Base-by-base conservation (phyloP, 345 rosid genomes). In the Sonneratia alba region DNA sequence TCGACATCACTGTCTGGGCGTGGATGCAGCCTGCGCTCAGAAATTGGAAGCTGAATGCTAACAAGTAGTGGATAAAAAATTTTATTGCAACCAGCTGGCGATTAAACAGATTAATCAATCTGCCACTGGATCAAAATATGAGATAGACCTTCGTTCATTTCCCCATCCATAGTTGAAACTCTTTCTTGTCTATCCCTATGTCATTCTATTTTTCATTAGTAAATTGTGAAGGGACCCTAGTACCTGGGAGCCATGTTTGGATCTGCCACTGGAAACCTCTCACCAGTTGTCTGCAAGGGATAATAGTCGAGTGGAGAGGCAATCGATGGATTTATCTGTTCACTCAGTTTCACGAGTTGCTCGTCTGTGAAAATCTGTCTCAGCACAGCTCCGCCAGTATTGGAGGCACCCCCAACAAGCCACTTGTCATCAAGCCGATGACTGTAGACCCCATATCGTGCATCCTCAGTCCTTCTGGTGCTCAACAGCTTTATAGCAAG, bases 331-430 rank as follows among this genome's bases (percentile, higher is more conserved):
- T 88, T 73, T 43, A 94, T 94, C 71, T 77, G 80, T 76, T 79
- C 83, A 56, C 98, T 94, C 76, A 91, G 77, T 75, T 72, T 80
- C 75, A 80, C 85, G 79, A 94, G 67, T 65, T 88, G 89, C 71
- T 89, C 85, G 47, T 94, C 97, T 7, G 85, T 87, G 70, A 94
- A 94, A 32, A 87, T 76, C 75, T 88, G 86, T 73, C 92, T 85
- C 61, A 94, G 95, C 77, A 91, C 91, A 24, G 91, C 97, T 75
- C 98, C 98, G 3, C 98, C 98, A 57, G 97, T 94, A 73, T 94
- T 94, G 71, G 98, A 94, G 77, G 98, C 98, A 76, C 97, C 96
- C 75, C 97, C 98, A 16, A 94, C 98, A 47, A 94, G 95, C 98
- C 98, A 94, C 71, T 87, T 91, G 77, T 94, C 91, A 68, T 91